Percentiles rank a stretch among this genome's conserved stretches.
Evolutionary conservation across 768 basidiomycete genomes (phyloP).

Genomic region (Phylloporus scabripes): DNA sequence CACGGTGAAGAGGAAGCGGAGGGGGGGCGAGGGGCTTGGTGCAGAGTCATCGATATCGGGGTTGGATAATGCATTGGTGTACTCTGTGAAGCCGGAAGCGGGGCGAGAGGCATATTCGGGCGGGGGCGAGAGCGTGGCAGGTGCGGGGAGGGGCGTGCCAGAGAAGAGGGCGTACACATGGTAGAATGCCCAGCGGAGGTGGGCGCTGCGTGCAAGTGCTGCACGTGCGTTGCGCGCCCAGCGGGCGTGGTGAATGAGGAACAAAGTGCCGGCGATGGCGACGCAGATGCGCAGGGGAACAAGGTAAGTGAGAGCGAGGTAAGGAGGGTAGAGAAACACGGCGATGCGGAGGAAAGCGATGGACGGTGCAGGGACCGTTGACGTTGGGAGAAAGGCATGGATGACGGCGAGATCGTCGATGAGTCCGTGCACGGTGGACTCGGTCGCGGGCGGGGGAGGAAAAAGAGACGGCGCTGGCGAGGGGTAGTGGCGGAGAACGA

Average conservation of each 20-base stretch:
- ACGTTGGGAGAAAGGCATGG: conserved; percentile 50
- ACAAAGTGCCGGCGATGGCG: conserved; percentile 51
- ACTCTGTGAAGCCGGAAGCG: conserved; percentile 14
- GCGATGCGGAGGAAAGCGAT: conserved; percentile 48
- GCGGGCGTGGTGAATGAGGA: conserved; percentile 62
- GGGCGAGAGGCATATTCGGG: conserved; percentile 28
- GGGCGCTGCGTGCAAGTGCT: conserved; percentile 58
- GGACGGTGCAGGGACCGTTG: conserved; percentile 25
- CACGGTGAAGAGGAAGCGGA: conserved; percentile 83
- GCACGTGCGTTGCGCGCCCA: conserved; percentile 55
- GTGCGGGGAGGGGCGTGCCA: conserved; percentile 47
- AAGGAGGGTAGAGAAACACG: conserved; percentile 56
- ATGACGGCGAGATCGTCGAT: conserved; percentile 65
- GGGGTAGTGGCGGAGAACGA: conserved; percentile 30
- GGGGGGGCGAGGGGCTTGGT: conserved; percentile 24
- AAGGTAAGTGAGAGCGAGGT: conserved; percentile 57
- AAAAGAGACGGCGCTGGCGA: conserved; percentile 13
- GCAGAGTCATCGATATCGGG: conserved; percentile 9
- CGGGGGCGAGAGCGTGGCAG: conserved; percentile 28
- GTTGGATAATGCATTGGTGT: conserved; percentile 13
- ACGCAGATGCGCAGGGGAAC: conserved; percentile 59
- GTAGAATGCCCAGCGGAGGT: conserved; percentile 61
- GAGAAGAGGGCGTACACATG: conserved; percentile 46
- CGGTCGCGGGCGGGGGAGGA: conserved; percentile 41
- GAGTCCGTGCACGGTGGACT: conserved; percentile 46